Conservation (phyloP, 768 basidiomycete genomes). For the Cystobasidium ongulense region DNA sequence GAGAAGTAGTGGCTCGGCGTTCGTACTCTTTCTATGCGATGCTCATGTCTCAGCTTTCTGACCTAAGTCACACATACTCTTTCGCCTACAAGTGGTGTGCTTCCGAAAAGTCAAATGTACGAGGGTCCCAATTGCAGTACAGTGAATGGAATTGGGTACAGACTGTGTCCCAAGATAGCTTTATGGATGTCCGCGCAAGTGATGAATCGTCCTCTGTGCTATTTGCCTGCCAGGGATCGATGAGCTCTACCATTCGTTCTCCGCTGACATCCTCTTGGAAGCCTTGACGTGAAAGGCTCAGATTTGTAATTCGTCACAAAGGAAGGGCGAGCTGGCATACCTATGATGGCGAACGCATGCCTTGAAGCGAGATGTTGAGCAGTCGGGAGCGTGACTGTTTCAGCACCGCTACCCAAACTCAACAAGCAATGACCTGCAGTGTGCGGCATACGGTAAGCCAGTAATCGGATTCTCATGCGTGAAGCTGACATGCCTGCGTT, state of each 20-base stretch:
- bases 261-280: neutral
- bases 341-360: conserved; percentile 27
- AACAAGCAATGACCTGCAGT: neutral
- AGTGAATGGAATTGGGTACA: conserved; percentile 18
- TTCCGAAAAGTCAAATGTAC: neutral
- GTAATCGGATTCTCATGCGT: neutral
- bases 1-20: neutral
- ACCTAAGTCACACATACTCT: too few relatives aligned
- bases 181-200: neutral
- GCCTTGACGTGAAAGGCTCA: neutral
- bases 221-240: conserved; percentile 20
- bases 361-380: neutral
- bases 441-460: neutral
- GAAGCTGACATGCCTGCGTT: neutral
- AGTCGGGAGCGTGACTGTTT: neutral
- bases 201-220: neutral
- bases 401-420: conserved; percentile 13
- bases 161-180: conserved; percentile 16
- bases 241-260: neutral
- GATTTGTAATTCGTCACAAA: too few relatives aligned
- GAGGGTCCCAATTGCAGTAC: conserved; percentile 28
- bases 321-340: too few relatives aligned
- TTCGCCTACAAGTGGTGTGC: conserved; percentile 18
- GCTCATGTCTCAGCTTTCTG: neutral
- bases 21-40: neutral